phyloP scores from a whole-genome alignment of 2,329 filamentous ascomycete species.

The Aspergillus glaucus region DNA sequence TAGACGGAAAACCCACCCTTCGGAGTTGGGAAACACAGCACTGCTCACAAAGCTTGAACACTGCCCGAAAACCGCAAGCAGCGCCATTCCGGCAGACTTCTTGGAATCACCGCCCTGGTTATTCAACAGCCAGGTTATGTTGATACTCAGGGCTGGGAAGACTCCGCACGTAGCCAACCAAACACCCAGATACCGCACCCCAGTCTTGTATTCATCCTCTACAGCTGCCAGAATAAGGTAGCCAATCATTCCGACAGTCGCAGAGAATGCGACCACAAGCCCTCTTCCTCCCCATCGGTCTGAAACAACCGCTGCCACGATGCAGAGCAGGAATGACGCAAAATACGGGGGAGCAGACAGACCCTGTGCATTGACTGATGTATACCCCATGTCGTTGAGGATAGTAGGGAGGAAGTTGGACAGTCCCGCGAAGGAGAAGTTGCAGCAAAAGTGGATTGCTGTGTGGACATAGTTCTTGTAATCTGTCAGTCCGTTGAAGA shows the following conservation, averaged over 20 bases:
- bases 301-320: slow-evolving; percentile 23
- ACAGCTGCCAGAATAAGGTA: slow-evolving; percentile 29
- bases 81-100: slow-evolving; percentile 17
- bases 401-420: slow-evolving; percentile 41
- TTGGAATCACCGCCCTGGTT: slow-evolving; percentile 22
- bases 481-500: slow-evolving; percentile 29
- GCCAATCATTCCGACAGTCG: slow-evolving; percentile 22
- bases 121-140: slow-evolving; percentile 22
- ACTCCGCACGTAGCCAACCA: slow-evolving; percentile 30
- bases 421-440: slow-evolving; percentile 31
- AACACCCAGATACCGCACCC: slow-evolving; percentile 31
- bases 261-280: slow-evolving; percentile 24
- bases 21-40: slow-evolving; percentile 16
- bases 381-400: slow-evolving; percentile 36
- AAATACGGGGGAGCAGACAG: slow-evolving; percentile 40
- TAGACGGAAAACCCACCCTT: slow-evolving; percentile 2
- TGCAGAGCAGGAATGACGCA: slow-evolving; percentile 30
- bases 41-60: slow-evolving; percentile 19
- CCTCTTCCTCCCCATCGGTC: slow-evolving; percentile 34
- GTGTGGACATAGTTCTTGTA: slow-evolving; percentile 34
- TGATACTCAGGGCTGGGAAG: slow-evolving; percentile 17
- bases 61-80: slow-evolving; percentile 19
- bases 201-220: slow-evolving; percentile 17
- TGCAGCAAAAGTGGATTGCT: slow-evolving; percentile 36
- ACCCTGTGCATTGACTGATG: slow-evolving; percentile 35